Evolutionary conservation across 257 asterid genomes (phyloP), one percentile per base, ranked within the genome.

Genomic region (Pogostemon cablin): DNA sequence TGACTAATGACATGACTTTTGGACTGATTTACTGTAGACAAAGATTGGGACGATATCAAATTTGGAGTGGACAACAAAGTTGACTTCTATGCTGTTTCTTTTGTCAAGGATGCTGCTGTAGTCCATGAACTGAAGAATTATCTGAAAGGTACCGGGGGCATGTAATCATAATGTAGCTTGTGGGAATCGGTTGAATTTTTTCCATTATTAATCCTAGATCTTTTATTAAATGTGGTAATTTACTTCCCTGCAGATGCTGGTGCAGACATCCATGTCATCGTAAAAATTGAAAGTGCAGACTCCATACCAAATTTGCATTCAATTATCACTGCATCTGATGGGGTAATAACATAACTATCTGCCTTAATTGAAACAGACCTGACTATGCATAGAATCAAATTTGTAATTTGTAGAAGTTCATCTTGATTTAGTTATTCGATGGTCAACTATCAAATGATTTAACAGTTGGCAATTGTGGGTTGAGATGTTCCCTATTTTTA

Each of bases 241-340:
- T 68, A 10, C 48, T 43, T 56, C 32, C 68, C 64, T 81, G 77
- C 76, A 81, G 86, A 81, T 52, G 87, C 88, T 67, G 91, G 80
- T 50, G 95, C 97, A 42, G 96, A 90, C 67, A 92, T 92, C 75
- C 97, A 92, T 76, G 98, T 92, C 72, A 92, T 88, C 20, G 96
- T 88, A 37, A 92, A 92, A 86, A 90, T 92, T 72, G 98, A 92
- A 83, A 92, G 98, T 78, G 98, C 98, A 41, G 97, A 92, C 80
- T 92, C 98, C 53, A 86, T 92, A 55, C 97, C 96, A 7, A 92
- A 92, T 77, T 73, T 92, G 72, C 90, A 88, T 73, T 90, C 98
- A 32, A 92, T 92, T 46, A 88, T 92, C 43, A 87, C 96, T 65
- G 97, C 98, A 65, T 92, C 98, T 74, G 97, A 90, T 84, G 98